Percentiles rank a stretch among this genome's conserved stretches.
Evolutionary conservation across 441 rosid species (phyloP).

Genomic region (Jatropha podagrica): DNA sequence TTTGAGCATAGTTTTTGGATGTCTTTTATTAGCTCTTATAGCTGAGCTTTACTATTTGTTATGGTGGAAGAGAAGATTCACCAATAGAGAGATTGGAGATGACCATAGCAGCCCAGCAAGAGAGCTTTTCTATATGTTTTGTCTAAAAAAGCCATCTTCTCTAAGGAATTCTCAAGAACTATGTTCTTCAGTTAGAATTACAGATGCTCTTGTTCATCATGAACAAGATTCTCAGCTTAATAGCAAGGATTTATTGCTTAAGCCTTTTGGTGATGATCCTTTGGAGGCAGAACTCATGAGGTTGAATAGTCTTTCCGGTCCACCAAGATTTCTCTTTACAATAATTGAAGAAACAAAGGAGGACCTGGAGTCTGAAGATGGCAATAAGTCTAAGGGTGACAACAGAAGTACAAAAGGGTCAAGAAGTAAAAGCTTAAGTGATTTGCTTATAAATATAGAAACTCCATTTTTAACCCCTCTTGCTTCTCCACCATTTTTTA

Average conservation of each 20-base stretch:
- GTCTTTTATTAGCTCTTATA: slow-evolving; percentile 68
- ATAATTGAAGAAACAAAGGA: slow-evolving; percentile 88
- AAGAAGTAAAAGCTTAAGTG: slow-evolving; percentile 70
- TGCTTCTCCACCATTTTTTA: slow-evolving; percentile 83
- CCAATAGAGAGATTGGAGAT: slow-evolving; percentile 45
- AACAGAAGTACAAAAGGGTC: slow-evolving; percentile 40
- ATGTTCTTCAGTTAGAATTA: slow-evolving; percentile 33
- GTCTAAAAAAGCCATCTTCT: slow-evolving; percentile 61
- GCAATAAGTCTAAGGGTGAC: slow-evolving; percentile 41
- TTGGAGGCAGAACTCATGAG: slow-evolving; percentile 50
- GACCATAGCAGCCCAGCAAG: slow-evolving; percentile 62
- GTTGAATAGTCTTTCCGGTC: slow-evolving; percentile 55
- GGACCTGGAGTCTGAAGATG: slow-evolving; percentile 88
- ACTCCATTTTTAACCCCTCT: slow-evolving; percentile 86
- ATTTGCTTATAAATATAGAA: slow-evolving; percentile 61
- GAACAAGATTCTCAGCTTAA: slow-evolving; percentile 32
- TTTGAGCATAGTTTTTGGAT: slow-evolving; percentile 81
- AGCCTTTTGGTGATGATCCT: slow-evolving; percentile 37
- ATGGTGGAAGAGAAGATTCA: slow-evolving; percentile 78
- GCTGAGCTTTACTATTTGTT: slow-evolving; percentile 85
- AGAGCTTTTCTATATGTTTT: slow-evolving; percentile 73
- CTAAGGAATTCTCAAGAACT: slow-evolving; percentile 37
- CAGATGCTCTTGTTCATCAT: slow-evolving; percentile 34
- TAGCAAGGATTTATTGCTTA: slow-evolving; percentile 41
- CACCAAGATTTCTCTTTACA: slow-evolving; percentile 87